Base-by-base conservation (phyloP, 306 rosid genomes). In the Sphenostylis stenocarpa region DNA sequence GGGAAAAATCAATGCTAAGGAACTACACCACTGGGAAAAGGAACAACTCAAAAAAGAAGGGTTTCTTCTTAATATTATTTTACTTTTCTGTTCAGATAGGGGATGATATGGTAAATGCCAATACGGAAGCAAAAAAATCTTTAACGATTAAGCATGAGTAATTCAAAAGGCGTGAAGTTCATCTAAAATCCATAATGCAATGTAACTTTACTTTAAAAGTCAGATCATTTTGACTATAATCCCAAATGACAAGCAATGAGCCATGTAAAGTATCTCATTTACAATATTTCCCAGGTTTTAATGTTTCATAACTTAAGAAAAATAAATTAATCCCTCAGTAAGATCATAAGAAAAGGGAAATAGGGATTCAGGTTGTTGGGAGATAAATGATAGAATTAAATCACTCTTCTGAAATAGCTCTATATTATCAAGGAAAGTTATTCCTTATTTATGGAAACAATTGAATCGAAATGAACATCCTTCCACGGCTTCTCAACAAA, bases 401-500 rank as follows among this genome's bases (percentile, higher is more conserved):
- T 15, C 67, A 64, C 39, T 53, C 26, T 38, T 61, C 67, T 44
- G 24, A 75, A 45, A 45, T 43, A 67, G 6, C 34, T 31, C 64
- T 14, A 57, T 75, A 39, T 33, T 70, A 56, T 47, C 57, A 66
- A 57, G 64, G 72, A 31, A 44, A 57, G 36, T 76, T 66, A 76
- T 80, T 71, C 36, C 23, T 39, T 78, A 28, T 29, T 48, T 28
- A 29, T 43, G 20, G 15, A 15, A 67, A 4, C 31, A 33, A 61
- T 0, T 33, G 1, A 72, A 67, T 77, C 21, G 36, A 53, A 51
- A 29, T 44, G 17, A 58, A 47, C 71, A 73, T 29, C 70, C 69
- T 68, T 69, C 62, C 72, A 69, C 73, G 11, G 75, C 77, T 45
- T 69, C 55, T 55, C 65, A 36, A 64, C 13, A 52, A 67, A 69